phyloP scores from a whole-genome alignment of 2,329 filamentous ascomycete species.

The Blastomyces silverae region DNA sequence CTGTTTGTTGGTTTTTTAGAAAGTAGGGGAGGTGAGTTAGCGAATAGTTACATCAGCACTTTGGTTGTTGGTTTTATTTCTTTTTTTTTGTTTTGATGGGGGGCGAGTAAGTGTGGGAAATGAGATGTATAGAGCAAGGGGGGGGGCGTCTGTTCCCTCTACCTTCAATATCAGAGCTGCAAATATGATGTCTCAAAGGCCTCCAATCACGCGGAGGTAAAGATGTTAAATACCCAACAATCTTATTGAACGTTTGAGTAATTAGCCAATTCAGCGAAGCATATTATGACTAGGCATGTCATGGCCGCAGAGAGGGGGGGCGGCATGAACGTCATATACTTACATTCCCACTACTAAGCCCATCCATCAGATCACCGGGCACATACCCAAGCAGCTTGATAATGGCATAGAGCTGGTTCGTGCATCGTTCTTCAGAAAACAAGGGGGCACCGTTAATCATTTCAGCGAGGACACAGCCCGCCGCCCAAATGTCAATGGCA shows the following conservation, averaged over 20 bases:
- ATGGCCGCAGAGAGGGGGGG: too few species aligned
- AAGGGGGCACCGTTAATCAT: slow-evolving; percentile 3
- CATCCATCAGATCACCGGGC: slow-evolving; percentile 1
- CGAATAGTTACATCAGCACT: background rate
- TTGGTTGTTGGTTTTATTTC: too few species aligned
- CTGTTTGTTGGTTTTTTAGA: background rate
- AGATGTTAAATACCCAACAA: background rate
- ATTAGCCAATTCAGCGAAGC: background rate
- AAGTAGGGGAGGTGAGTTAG: background rate
- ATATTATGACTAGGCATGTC: too few species aligned
- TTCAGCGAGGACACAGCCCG: slow-evolving; percentile 4
- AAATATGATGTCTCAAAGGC: background rate
- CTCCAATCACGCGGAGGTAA: background rate
- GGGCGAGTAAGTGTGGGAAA: too few species aligned
- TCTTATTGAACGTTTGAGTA: background rate
- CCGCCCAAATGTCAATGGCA: slow-evolving; percentile 9
- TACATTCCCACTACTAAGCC: slow-evolving; percentile 5
- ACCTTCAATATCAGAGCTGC: slow-evolving; percentile 1
- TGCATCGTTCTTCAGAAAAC: slow-evolving; percentile 9
- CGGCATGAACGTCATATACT: background rate
- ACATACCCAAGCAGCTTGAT: background rate
- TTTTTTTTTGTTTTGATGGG: too few species aligned
- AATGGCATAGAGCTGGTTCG: slow-evolving; percentile 7
- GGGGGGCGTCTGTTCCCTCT: too few species aligned
- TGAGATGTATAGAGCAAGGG: too few species aligned